These are phyloP conservation scores for Russula foetens DNA, from an alignment of 768 basidiomycete genomes.

Conservation along the genomic window DNA sequence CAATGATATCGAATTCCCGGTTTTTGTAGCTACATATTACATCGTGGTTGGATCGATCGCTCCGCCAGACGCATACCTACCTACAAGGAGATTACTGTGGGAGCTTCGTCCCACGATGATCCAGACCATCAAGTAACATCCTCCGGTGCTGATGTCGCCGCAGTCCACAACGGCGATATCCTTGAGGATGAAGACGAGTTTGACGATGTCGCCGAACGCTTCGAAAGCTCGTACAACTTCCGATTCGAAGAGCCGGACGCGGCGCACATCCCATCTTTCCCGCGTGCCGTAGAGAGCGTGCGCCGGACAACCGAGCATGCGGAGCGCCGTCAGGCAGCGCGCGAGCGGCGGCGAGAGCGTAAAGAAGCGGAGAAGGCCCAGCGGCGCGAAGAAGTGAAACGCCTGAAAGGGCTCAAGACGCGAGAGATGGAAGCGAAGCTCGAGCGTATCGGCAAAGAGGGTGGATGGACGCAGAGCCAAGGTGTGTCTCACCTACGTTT, in stretches of 20 bases:
- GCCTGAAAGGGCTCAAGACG: conserved; percentile 78
- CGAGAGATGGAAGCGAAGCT: conserved; percentile 72
- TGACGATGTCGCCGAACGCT: conserved; percentile 84
- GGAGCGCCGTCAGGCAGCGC: conserved; percentile 63
- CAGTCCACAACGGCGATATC: conserved; percentile 24
- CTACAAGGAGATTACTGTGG: conserved; percentile 66
- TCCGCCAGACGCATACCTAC: conserved; percentile 70
- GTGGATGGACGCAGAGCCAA: conserved; percentile 39
- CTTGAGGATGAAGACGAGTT: conserved; percentile 65
- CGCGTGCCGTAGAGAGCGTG: conserved; percentile 58
- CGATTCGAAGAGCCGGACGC: conserved; percentile 90
- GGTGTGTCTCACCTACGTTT: conserved; percentile 18
- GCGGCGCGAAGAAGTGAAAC: conserved; percentile 72
- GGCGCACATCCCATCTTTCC: conserved; percentile 59
- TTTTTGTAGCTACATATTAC: conserved; percentile 76
- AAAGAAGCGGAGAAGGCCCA: conserved; percentile 70
- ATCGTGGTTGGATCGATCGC: conserved; percentile 95
- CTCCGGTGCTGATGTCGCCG: conserved; percentile 16
- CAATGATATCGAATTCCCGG: not conserved
- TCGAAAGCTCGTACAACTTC: conserved; percentile 97
- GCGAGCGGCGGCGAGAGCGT: conserved; percentile 65
- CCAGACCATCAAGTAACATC: conserved; percentile 17
- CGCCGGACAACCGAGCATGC: conserved; percentile 61
- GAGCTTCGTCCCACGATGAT: conserved; percentile 20
- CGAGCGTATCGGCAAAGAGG: conserved; percentile 62